Conservation (phyloP, 169 alveolate genomes). For the Fabrea salina region DNA sequence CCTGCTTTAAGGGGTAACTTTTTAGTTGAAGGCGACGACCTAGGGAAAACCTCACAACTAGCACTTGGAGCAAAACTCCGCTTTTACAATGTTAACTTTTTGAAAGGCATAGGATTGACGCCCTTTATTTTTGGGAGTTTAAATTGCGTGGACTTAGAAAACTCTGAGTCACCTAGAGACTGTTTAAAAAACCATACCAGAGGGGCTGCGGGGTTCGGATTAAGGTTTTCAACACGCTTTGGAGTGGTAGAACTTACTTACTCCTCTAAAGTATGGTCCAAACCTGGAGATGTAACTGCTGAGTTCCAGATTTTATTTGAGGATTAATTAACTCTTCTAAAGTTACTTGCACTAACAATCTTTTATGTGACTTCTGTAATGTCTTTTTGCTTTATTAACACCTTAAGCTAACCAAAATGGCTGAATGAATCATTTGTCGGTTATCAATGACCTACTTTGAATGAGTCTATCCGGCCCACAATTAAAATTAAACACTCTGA, state of each 20-base stretch:
- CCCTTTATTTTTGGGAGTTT: conserved; percentile 17
- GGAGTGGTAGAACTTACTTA: conserved; percentile 18
- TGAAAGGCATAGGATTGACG: not conserved
- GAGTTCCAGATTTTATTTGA: conserved; percentile 21
- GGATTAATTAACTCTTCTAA: conserved; percentile 14
- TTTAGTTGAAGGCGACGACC: not conserved
- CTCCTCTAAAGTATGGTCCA: not conserved
- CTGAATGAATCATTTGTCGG: not conserved
- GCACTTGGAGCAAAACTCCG: not conserved
- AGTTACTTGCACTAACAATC: no score
- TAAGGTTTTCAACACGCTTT: not conserved
- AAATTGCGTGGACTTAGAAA: not conserved
- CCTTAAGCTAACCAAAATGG: not conserved
- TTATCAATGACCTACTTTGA: not conserved
- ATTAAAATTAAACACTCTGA: not conserved
- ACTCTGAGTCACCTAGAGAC: not conserved
- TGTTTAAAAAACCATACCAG: not conserved
- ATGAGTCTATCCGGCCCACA: not conserved
- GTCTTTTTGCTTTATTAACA: not conserved
- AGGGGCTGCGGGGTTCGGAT: conserved; percentile 20
- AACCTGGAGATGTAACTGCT: conserved; percentile 8
- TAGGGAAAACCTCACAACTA: not conserved
- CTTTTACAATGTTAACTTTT: not conserved
- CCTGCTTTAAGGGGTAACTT: not conserved
- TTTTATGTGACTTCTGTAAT: not conserved